These are phyloP conservation scores for Cercospora brassicicola DNA, from an alignment of 2,329 filamentous ascomycete species.

Conservation along the genomic window DNA sequence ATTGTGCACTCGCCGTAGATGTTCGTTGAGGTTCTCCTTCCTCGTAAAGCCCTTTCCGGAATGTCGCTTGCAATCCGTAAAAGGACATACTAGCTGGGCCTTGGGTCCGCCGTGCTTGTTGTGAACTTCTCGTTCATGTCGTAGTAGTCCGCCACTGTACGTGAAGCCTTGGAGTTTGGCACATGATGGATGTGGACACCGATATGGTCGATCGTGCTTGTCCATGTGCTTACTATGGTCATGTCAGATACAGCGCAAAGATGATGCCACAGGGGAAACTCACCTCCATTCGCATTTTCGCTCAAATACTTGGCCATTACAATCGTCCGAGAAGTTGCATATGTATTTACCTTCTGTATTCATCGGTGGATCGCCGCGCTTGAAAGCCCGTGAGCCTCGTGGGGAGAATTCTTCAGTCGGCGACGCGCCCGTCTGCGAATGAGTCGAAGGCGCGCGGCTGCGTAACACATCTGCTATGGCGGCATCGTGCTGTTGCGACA, in stretches of 20 bases:
- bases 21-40: constrained; percentile 91
- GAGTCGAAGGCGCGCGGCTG: constrained; percentile 19
- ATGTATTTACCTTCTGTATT: constrained; percentile 73
- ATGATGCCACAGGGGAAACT: constrained; percentile 44
- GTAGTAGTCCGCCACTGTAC: constrained; percentile 83
- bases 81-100: constrained; percentile 82
- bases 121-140: constrained; percentile 92
- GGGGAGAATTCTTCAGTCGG: constrained; percentile 22
- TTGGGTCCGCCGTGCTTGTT: constrained; percentile 85
- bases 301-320: constrained; percentile 68
- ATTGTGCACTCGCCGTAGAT: constrained; percentile 80
- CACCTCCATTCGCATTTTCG: constrained; percentile 94
- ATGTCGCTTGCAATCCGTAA: constrained; percentile 83
- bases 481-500: constrained; percentile 28
- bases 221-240: constrained; percentile 88
- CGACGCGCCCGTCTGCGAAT: constrained; percentile 19
- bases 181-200: constrained; percentile 77
- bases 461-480: constrained; percentile 3
- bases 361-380: constrained; percentile 54
- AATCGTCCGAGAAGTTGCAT: constrained; percentile 68
- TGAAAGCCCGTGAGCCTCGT: constrained; percentile 33
- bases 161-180: constrained; percentile 93
- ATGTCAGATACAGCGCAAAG: constrained; percentile 25
- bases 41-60: constrained; percentile 86
- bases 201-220: constrained; percentile 91